phyloP scores from a whole-genome alignment of 768 basidiomycete genomes.

The Rhodotorula babjevae region DNA sequence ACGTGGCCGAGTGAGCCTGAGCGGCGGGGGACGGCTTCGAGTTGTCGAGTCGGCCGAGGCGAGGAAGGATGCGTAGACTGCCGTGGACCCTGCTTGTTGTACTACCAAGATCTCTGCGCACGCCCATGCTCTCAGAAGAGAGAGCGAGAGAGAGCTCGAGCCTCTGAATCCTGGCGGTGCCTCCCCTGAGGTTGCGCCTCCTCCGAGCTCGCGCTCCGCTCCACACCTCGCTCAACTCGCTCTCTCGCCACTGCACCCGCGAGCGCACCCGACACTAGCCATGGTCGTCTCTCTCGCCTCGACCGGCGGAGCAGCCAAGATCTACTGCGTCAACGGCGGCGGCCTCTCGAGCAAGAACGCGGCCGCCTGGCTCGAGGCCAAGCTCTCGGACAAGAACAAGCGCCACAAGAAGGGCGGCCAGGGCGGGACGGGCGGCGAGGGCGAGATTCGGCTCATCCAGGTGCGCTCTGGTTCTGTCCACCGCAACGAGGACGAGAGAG shows the following conservation, averaged over 20 bases:
- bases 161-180: no score
- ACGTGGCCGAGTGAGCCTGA: not conserved
- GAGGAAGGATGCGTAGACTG: no score
- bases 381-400: constrained; percentile 43
- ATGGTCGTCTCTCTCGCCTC: constrained; percentile 43
- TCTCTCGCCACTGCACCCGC: not conserved
- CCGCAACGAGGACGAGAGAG: not conserved
- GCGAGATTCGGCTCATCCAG: constrained; percentile 43
- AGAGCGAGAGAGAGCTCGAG: no score
- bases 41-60: no score
- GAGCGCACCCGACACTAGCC: no score
- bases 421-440: constrained; percentile 36
- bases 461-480: not conserved
- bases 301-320: constrained; percentile 52
- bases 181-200: no score
- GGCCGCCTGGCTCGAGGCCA: constrained; percentile 43
- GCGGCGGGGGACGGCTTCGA: no score
- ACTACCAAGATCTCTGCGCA: not conserved
- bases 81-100: not conserved
- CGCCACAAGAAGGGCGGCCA: constrained; percentile 43
- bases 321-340: constrained; percentile 94
- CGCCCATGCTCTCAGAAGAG: no score
- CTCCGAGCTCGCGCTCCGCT: not conserved
- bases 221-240: not conserved
- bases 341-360: constrained; percentile 43